Percentiles rank a stretch among this genome's conserved stretches.
phyloP scores from a whole-genome alignment of 164 flowering plant species.

The Magnolia sinica region DNA sequence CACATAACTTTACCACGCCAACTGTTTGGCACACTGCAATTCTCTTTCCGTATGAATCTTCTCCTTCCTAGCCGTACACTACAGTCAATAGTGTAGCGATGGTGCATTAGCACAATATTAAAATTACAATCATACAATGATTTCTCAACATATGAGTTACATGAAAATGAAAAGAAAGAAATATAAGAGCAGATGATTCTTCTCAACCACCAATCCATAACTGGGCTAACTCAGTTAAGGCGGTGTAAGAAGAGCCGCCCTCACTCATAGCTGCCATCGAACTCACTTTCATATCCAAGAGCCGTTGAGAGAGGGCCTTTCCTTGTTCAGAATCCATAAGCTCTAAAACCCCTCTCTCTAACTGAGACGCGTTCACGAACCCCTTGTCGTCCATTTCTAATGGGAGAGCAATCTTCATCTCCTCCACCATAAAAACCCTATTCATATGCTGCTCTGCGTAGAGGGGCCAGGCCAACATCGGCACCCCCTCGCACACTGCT shows the following conservation, averaged over 20 bases:
- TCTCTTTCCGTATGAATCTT: too few species aligned
- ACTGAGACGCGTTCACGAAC: slow-evolving; percentile 26
- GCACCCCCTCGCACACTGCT: slow-evolving; percentile 36
- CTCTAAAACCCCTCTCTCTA: slow-evolving; percentile 22
- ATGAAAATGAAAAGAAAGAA: not conserved
- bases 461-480: slow-evolving; percentile 50
- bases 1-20: too few species aligned
- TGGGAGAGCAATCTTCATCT: slow-evolving; percentile 27
- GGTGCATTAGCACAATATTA: too few species aligned
- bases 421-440: slow-evolving; percentile 29
- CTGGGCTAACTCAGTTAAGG: slow-evolving; percentile 6
- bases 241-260: slow-evolving; percentile 14
- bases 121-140: too few species aligned
- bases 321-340: slow-evolving; percentile 17
- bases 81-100: too few species aligned
- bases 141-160: too few species aligned
- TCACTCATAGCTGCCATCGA: slow-evolving; percentile 8
- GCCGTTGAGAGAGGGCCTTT: slow-evolving; percentile 3
- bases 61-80: too few species aligned
- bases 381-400: slow-evolving; percentile 22
- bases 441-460: slow-evolving; percentile 42
- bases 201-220: not conserved
- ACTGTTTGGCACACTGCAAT: too few species aligned
- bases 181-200: too few species aligned
- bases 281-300: not conserved